phyloP scores from a whole-genome alignment of 306 rosid genomes.

The Hylodesmum podocarpum region DNA sequence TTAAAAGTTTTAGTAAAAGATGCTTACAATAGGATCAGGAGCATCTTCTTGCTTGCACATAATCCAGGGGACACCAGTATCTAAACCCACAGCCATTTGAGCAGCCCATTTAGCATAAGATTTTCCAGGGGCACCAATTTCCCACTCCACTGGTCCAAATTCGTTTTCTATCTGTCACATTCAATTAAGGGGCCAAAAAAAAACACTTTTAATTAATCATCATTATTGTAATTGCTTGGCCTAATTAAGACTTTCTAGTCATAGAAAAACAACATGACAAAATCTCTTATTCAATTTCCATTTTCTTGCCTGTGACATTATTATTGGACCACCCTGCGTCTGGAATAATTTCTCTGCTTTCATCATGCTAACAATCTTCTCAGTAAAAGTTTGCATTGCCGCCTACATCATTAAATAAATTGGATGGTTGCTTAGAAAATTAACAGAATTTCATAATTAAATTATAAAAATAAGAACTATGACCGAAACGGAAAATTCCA shows the following conservation, averaged over 20 bases:
- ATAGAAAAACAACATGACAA: background rate
- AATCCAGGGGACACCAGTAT: slow-evolving; percentile 94
- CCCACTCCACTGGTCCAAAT: slow-evolving; percentile 90
- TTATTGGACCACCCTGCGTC: slow-evolving; percentile 94
- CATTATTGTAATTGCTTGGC: background rate
- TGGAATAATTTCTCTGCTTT: slow-evolving; percentile 81
- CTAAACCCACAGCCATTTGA: slow-evolving; percentile 84
- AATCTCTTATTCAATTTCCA: background rate
- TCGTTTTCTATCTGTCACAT: slow-evolving; percentile 87
- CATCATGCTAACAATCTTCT: slow-evolving; percentile 79
- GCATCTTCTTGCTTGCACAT: slow-evolving; percentile 99
- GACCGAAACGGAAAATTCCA: background rate
- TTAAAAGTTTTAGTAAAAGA: background rate
- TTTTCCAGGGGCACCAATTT: slow-evolving; percentile 86
- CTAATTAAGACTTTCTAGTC: background rate
- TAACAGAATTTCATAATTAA: background rate
- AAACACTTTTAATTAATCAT: background rate
- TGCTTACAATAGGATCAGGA: slow-evolving; percentile 86
- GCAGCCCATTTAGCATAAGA: slow-evolving; percentile 89
- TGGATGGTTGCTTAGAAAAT: background rate
- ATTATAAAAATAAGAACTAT: background rate
- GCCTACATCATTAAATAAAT: slow-evolving; percentile 47
- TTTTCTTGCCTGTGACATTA: slow-evolving; percentile 71
- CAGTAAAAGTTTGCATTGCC: slow-evolving; percentile 84
- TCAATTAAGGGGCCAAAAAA: background rate